Base-by-base conservation (phyloP, 2,329 filamentous ascomycete genomes). In the Dothistroma septosporum region DNA sequence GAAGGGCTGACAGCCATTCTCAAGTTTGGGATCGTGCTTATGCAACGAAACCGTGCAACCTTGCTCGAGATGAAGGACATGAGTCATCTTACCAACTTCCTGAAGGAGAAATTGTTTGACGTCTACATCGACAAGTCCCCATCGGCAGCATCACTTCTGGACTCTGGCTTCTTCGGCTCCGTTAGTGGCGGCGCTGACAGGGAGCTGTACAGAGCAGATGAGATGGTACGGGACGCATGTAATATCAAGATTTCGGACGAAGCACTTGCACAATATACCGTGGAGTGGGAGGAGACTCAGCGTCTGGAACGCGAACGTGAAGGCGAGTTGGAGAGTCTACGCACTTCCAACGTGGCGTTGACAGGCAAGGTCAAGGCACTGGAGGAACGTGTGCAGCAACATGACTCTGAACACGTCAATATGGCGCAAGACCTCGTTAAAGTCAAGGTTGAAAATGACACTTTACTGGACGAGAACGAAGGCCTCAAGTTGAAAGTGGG, bases 121-220 rank as follows among this genome's bases (percentile, higher is more conserved):
- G 92, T 92, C 44, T 99, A 99, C 75, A 97, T 99, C 64, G 94
- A 99, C 76, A 90, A 92, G 69, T 85, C 92, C 8, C 94, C 94
- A 0, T 96, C 92, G 2, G 88, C 92, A n/a, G 92, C 87, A 55
- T 96, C 92, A 16, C 88, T 99, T 53, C 84, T 97, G 0, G 94
- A 99, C 75, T 96, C 92, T 48, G 94, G 94, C 14, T 99, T 99
- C 81, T 99, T 99, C 72, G 94, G 94, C 62, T 93, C 89, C 73
- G 93, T 91, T 24, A 92, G 90, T 35, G 87, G 87, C n/a, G 90
- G 87, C 66, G 84, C 91, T 12, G 94, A 99, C 73, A 97, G 96
- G 76, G 94, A 97, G 73, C 86, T 99, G 7, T 99, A 99, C 74
- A 87, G 92, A 54, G 94, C 94, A 16, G 94, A 99, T 74, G 87